Conservation (phyloP, 1,284 basidiomycete genomes). For the Porogramme epimiltina region DNA sequence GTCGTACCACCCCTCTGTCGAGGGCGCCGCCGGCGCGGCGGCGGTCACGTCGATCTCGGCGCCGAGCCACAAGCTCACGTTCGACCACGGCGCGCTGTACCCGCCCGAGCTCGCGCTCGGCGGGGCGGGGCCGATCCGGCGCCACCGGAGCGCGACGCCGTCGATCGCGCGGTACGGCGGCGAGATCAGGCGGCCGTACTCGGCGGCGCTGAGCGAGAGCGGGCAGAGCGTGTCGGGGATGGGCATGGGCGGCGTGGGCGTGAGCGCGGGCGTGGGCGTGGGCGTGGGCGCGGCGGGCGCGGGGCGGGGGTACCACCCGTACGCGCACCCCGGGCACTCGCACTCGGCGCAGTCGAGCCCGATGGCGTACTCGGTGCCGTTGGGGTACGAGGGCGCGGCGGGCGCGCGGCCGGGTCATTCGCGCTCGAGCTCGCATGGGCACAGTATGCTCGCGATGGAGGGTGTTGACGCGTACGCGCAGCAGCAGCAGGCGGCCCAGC, state of each 20-base stretch:
- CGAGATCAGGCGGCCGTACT: slow-evolving; percentile 54
- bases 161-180: slow-evolving; percentile 47
- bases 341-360: slow-evolving; percentile 59
- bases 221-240: slow-evolving; percentile 8
- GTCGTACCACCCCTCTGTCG: slow-evolving; percentile 21
- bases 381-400: slow-evolving; percentile 34
- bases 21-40: slow-evolving; percentile 6
- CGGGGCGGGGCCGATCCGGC: slow-evolving; percentile 58
- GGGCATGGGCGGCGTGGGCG: no score
- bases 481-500: slow-evolving; percentile 11
- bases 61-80: slow-evolving; percentile 65
- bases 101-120: slow-evolving; percentile 37
- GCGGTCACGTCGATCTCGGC: slow-evolving; percentile 54
- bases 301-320: slow-evolving; percentile 54
- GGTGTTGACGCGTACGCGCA: slow-evolving; percentile 19
- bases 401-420: slow-evolving; percentile 6
- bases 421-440: slow-evolving; percentile 30
- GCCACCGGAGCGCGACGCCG: slow-evolving; percentile 77
- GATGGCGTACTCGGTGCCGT: slow-evolving; percentile 48
- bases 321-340: slow-evolving; percentile 38
- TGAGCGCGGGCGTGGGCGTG: slow-evolving; percentile 27
- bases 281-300: neutral
- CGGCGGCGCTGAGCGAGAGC: slow-evolving; percentile 43
- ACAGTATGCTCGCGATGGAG: slow-evolving; percentile 32
- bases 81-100: slow-evolving; percentile 59